A percentile compares a stretch with the other conserved stretches of the same genome.
These are phyloP conservation scores for Rhodamnia rubescens DNA, from an alignment of 345 rosid species.

Conservation along the genomic window DNA sequence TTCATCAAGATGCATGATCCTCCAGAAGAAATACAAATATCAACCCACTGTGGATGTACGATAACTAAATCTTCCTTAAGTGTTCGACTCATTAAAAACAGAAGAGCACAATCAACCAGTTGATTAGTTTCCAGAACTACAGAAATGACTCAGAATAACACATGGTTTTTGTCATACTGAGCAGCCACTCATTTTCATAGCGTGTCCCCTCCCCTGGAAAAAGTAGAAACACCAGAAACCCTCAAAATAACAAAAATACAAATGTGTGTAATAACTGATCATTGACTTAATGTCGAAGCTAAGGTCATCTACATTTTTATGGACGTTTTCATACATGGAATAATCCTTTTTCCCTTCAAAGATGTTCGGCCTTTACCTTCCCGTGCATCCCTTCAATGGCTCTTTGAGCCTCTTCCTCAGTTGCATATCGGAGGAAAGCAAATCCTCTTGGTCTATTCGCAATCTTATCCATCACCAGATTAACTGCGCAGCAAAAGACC, in stretches of 20 bases:
- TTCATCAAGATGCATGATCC: neutral
- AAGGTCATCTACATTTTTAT: neutral
- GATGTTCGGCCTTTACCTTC: conserved; percentile 34
- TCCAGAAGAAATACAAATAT: neutral
- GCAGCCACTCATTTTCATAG: neutral
- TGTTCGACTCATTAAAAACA: neutral
- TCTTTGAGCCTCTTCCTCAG: conserved; percentile 59
- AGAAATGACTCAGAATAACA: neutral
- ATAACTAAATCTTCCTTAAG: neutral
- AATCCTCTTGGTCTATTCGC: conserved; percentile 76
- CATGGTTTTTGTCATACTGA: neutral
- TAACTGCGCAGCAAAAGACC: conserved; percentile 21
- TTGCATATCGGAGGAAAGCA: conserved; percentile 60
- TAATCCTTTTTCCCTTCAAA: neutral
- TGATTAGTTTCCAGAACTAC: neutral
- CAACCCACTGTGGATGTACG: neutral
- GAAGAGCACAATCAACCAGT: neutral
- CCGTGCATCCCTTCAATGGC: conserved; percentile 88
- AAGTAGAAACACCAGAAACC: neutral
- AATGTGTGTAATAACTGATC: neutral
- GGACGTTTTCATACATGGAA: neutral
- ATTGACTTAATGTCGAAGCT: neutral
- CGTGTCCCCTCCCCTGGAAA: neutral
- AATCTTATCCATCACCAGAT: conserved; percentile 70
- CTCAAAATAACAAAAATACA: neutral